Evolutionary conservation across 2,329 filamentous ascomycete genomes (phyloP), one percentile per base, ranked within the genome.

Genomic region (Graphilbum fragrans): DNA sequence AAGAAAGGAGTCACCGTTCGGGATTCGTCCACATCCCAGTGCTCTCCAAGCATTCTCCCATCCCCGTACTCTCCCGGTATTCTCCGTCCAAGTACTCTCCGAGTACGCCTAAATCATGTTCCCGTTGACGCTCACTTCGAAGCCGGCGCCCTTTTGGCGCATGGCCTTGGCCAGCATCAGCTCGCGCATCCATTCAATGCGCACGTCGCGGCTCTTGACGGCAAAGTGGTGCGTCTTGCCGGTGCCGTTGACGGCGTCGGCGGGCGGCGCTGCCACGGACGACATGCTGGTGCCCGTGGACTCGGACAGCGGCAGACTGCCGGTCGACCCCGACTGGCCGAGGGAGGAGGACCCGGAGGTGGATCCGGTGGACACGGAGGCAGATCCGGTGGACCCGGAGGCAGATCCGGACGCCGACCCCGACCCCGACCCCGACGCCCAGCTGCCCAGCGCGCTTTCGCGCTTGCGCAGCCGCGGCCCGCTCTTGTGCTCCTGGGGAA

Each of bases 181-280:
- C 70, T 93, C 86, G 41, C 86, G 72, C 86, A 93, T 93, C 92
- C 92, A 98, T 58, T 95, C 90, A 54, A 96, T 95, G 47, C 90
- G 75, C 57, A 95, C 85, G 55, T 95, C 86, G 14, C 87, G 75
- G 53, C 71, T 77, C 63, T 82, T 82, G 51, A 95, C 90, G 0
- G 90, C 86, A 58, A 96, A 96, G 58, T 96, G 86, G 55, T 96
- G 90, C 35, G 85, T 83, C 70, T 94, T 95, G 52, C 77, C 77
- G 11, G 73, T 77, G 42, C 74, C 75, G 45, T 79, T 78, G 47
- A 63, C 64, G 21, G 69, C 55, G 21, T 53, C 57, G 20, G 52
- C 66, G 31, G 70, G 69, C 25, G 56, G 51, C 25, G 59, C 56
- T 42, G 43, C 62, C 47, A n/a, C 49, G 49, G 17, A 50, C 48